Evolutionary conservation across 305 asterid species (phyloP).

Genomic region (Fraxinus sp.): DNA sequence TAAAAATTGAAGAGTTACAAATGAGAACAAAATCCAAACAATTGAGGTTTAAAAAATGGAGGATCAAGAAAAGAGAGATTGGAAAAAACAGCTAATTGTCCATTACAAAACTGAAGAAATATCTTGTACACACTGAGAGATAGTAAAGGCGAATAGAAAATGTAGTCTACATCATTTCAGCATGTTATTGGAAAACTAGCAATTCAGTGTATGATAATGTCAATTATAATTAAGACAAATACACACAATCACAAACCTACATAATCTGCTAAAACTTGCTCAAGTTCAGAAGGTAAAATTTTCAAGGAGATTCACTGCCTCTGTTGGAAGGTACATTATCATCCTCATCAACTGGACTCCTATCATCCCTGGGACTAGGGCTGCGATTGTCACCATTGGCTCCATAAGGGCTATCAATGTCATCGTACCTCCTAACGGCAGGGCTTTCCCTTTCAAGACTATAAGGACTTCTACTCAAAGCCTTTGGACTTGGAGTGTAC

Average conservation of each 20-base stretch:
- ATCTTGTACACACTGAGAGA: background rate
- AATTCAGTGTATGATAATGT: background rate
- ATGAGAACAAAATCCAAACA: too few species aligned
- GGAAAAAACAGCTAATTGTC: too few species aligned
- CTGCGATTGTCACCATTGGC: constrained; percentile 58
- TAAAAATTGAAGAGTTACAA: too few species aligned
- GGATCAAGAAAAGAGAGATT: too few species aligned
- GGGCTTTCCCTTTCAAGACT: constrained; percentile 31
- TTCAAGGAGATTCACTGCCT: constrained; percentile 57
- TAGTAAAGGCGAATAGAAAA: background rate
- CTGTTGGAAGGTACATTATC: constrained; percentile 47
- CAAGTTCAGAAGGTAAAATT: background rate
- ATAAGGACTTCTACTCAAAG: constrained; percentile 52
- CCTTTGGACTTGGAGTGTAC: constrained; percentile 37
- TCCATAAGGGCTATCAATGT: constrained; percentile 59
- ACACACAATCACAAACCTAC: background rate
- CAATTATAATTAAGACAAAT: background rate
- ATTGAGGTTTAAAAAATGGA: too few species aligned
- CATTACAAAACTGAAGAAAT: background rate
- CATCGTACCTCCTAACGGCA: constrained; percentile 49
- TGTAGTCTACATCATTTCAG: background rate
- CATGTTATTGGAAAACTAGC: background rate
- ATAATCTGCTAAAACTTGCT: background rate
- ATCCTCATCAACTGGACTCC: constrained; percentile 63
- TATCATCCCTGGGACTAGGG: constrained; percentile 57